Percentiles rank a stretch among this genome's conserved stretches.
phyloP scores from a whole-genome alignment of 495 filamentous ascomycete genomes.

The Paragyromitra xinjiangensis region DNA sequence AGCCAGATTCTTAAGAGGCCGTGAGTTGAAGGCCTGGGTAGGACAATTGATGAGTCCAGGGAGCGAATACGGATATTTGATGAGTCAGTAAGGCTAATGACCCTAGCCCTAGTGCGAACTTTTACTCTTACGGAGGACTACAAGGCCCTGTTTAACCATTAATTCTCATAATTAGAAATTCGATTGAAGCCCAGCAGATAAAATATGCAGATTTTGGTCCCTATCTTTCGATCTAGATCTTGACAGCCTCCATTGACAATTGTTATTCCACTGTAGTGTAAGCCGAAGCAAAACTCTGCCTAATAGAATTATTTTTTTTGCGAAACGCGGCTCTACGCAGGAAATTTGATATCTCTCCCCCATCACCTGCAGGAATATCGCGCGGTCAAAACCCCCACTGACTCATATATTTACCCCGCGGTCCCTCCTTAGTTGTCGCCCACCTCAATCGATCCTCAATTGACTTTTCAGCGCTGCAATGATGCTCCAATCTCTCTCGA shows the following conservation, averaged over 20 bases:
- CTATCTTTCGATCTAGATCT: background rate
- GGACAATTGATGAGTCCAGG: background rate
- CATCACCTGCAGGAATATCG: constrained; percentile 4
- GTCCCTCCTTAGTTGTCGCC: background rate
- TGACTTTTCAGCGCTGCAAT: background rate
- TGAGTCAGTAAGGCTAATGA: background rate
- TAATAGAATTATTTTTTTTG: constrained; percentile 7
- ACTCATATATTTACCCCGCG: constrained; percentile 16
- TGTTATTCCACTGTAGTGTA: constrained; percentile 3
- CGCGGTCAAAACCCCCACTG: constrained; percentile 9
- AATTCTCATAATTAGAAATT: constrained; percentile 1
- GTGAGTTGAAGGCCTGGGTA: background rate
- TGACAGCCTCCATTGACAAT: background rate
- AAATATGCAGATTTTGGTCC: background rate
- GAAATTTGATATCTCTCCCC: background rate
- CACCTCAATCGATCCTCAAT: constrained; percentile 3
- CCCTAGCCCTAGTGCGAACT: constrained; percentile 21
- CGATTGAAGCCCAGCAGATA: background rate
- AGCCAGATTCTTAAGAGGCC: background rate
- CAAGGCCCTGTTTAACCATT: background rate
- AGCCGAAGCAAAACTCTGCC: background rate
- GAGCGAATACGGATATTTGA: background rate
- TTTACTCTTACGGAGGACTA: background rate
- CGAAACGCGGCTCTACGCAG: constrained; percentile 34
- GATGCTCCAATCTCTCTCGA: constrained; percentile 33